phyloP scores from a whole-genome alignment of 2,329 filamentous ascomycete species.

The Penicillium sp. region DNA sequence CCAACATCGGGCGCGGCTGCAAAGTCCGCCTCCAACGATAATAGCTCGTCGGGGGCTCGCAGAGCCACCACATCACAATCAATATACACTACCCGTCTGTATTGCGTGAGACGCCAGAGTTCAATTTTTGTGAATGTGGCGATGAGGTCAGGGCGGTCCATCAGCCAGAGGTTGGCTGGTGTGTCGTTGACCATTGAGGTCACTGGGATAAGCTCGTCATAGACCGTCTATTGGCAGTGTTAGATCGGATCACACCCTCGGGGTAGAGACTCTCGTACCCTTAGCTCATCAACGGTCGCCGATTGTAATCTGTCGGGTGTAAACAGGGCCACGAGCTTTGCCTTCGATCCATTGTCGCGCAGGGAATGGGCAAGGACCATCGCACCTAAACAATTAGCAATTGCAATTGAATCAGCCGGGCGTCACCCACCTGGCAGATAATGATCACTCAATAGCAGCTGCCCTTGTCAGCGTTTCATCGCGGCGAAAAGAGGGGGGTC shows the following conservation, averaged over 20 bases:
- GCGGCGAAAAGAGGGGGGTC: constrained; percentile 9
- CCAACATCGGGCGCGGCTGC: constrained; percentile 89
- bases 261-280: constrained; percentile 50
- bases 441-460: constrained; percentile 89
- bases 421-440: constrained; percentile 79
- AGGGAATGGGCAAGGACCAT: constrained; percentile 92
- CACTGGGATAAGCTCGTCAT: constrained; percentile 86
- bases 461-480: constrained; percentile 16
- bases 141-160: constrained; percentile 87
- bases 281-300: constrained; percentile 75
- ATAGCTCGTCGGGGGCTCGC: constrained; percentile 88
- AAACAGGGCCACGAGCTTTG: constrained; percentile 81
- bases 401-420: background rate
- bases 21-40: constrained; percentile 63
- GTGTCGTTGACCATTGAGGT: constrained; percentile 73
- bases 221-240: constrained; percentile 62
- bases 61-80: constrained; percentile 93
- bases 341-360: constrained; percentile 82
- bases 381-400: constrained; percentile 63
- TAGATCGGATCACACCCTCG: background rate
- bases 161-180: constrained; percentile 82
- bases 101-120: constrained; percentile 88
- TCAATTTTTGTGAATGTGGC: constrained; percentile 96
- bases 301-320: constrained; percentile 76
- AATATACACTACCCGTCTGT: constrained; percentile 88